Percentiles rank a stretch among this genome's conserved stretches.
Conservation (phyloP, 1,284 basidiomycete species). For the Apiotrichum akiyoshidainum region DNA sequence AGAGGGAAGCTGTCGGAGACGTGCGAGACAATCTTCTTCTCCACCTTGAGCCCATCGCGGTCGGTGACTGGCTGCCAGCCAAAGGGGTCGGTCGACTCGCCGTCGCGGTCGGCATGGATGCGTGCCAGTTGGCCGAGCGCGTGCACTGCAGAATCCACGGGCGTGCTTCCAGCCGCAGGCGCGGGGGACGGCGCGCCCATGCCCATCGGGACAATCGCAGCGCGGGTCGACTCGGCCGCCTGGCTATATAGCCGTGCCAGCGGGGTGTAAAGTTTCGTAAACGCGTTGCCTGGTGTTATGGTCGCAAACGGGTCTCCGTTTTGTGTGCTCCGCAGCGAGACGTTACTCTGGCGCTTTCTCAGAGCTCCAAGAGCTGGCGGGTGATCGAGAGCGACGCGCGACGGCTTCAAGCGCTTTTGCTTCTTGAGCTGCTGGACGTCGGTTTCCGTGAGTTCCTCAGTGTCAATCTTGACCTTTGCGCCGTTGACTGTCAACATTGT, state of each 20-base stretch:
- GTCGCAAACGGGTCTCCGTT: slow-evolving; percentile 17
- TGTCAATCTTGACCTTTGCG: slow-evolving; percentile 76
- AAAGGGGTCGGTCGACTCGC: slow-evolving; percentile 54
- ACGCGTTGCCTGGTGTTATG: slow-evolving; percentile 18
- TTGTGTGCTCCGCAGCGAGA: slow-evolving; percentile 22
- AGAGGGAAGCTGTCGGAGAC: slow-evolving; percentile 80
- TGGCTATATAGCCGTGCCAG: slow-evolving; percentile 67
- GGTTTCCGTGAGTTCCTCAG: slow-evolving; percentile 83
- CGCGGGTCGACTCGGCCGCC: slow-evolving; percentile 59
- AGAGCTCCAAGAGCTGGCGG: slow-evolving; percentile 74
- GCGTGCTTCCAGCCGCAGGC: slow-evolving; percentile 47
- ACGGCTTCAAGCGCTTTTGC: slow-evolving; percentile 81
- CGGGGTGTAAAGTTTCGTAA: slow-evolving; percentile 51
- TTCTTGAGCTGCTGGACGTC: slow-evolving; percentile 79
- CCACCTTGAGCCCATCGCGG: slow-evolving; percentile 70
- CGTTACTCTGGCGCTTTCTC: slow-evolving; percentile 51
- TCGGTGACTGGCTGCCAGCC: slow-evolving; percentile 81
- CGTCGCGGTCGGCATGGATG: slow-evolving; percentile 62
- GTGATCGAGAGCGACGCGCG: slow-evolving; percentile 84
- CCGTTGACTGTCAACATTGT: slow-evolving; percentile 90
- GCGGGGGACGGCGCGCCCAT: slow-evolving; percentile 14
- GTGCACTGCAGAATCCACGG: slow-evolving; percentile 72
- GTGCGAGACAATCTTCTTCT: slow-evolving; percentile 69
- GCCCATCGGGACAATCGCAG: slow-evolving; percentile 39
- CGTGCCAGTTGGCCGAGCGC: slow-evolving; percentile 73